A percentile compares a stretch with the other conserved stretches of the same genome.
Conservation (phyloP, 352 stramenopile species). For the Phytophthora agathidicida region DNA sequence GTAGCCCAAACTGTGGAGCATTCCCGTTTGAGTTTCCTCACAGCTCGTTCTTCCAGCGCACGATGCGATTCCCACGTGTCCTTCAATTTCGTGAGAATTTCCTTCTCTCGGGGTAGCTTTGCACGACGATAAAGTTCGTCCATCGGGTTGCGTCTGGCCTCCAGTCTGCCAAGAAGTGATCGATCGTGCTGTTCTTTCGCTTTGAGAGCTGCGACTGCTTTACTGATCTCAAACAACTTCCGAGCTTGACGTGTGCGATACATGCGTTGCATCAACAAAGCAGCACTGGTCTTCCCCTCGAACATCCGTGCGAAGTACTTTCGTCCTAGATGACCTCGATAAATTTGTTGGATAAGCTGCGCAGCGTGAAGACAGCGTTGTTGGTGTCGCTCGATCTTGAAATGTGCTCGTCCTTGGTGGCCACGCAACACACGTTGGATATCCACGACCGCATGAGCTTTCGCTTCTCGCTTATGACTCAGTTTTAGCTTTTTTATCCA, state of each 20-base stretch:
- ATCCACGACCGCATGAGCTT: constrained; percentile 38
- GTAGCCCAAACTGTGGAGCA: constrained; percentile 33
- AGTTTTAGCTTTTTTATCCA: constrained; percentile 52
- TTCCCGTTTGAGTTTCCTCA: constrained; percentile 53
- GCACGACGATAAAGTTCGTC: constrained; percentile 67
- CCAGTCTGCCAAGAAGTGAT: constrained; percentile 53
- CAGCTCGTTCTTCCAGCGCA: constrained; percentile 49
- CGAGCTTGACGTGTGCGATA: constrained; percentile 49
- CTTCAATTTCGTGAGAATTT: constrained; percentile 45
- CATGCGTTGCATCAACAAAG: constrained; percentile 50
- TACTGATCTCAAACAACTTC: constrained; percentile 64
- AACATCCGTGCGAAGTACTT: constrained; percentile 27
- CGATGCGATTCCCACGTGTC: constrained; percentile 58
- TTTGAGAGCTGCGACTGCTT: constrained; percentile 53
- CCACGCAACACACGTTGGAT: constrained; percentile 63
- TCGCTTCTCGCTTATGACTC: constrained; percentile 38
- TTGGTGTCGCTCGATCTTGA: constrained; percentile 33
- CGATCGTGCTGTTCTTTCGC: constrained; percentile 64
- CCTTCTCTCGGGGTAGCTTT: constrained; percentile 51
- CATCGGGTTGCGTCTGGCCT: constrained; percentile 67
- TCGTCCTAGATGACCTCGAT: constrained; percentile 36
- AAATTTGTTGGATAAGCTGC: constrained; percentile 44
- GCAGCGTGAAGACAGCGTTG: constrained; percentile 35
- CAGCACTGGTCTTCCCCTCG: constrained; percentile 41
- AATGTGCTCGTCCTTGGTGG: constrained; percentile 33